These are phyloP conservation scores for Oropetium thomaeum DNA, from an alignment of 176 grass and related monocot genomes.

Conservation along the genomic window DNA sequence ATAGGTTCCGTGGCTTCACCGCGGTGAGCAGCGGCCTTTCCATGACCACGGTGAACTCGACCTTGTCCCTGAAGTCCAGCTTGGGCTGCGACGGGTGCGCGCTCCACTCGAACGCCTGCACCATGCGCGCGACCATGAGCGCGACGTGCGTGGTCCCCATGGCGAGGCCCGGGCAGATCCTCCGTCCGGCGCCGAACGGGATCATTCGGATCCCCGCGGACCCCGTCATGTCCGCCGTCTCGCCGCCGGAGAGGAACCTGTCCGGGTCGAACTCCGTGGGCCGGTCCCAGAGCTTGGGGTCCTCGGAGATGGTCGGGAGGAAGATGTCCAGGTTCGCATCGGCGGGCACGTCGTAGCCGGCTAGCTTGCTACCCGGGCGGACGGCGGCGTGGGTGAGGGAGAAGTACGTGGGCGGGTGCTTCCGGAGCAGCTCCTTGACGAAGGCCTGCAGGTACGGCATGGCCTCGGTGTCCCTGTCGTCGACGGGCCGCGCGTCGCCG, in stretches of 20 bases:
- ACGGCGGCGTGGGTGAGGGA: slow-evolving; percentile 76
- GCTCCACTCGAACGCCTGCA: slow-evolving; percentile 90
- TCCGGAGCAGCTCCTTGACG: slow-evolving; percentile 94
- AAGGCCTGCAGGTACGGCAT: slow-evolving; percentile 93
- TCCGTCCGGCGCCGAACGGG: slow-evolving; percentile 75
- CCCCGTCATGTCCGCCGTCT: slow-evolving; percentile 88
- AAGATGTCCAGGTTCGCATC: slow-evolving; percentile 90
- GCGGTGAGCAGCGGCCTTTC: slow-evolving; percentile 60
- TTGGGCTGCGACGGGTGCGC: slow-evolving; percentile 64
- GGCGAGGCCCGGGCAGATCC: slow-evolving; percentile 77
- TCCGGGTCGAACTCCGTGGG: slow-evolving; percentile 83
- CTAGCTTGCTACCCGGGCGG: slow-evolving; percentile 49
- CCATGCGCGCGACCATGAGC: slow-evolving; percentile 76
- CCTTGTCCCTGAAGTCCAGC: slow-evolving; percentile 82
- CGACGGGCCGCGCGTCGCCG: slow-evolving; percentile 52
- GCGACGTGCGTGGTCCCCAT: slow-evolving; percentile 92
- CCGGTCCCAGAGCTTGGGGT: slow-evolving; percentile 64
- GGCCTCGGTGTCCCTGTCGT: slow-evolving; percentile 66
- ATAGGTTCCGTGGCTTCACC: slow-evolving; percentile 56
- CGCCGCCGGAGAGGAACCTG: slow-evolving; percentile 67
- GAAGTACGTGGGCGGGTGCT: slow-evolving; percentile 94
- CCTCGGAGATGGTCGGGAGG: slow-evolving; percentile 72
- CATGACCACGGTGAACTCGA: slow-evolving; percentile 98
- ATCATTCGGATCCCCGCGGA: slow-evolving; percentile 88
- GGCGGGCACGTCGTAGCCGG: slow-evolving; percentile 69